phyloP scores from a whole-genome alignment of 2,329 filamentous ascomycete species.

The Botrytis pseudocinerea region DNA sequence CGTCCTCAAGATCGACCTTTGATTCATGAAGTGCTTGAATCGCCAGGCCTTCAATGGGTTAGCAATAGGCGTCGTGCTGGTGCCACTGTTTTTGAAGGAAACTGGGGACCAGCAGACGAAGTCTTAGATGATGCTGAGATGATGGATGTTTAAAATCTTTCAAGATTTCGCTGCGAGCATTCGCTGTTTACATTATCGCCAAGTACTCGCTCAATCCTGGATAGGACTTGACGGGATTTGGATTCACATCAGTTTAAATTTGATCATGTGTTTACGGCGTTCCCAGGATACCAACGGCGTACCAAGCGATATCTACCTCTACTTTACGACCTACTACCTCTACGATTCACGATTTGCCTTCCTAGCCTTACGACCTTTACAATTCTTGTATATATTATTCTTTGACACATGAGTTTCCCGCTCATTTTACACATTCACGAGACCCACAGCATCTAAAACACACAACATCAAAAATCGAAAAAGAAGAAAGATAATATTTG shows the following conservation, averaged over 20 bases:
- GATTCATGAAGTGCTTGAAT: constrained; percentile 70
- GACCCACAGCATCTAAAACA: constrained; percentile 20
- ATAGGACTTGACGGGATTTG: constrained; percentile 38
- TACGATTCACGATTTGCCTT: constrained; percentile 31
- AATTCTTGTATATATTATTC: constrained; percentile 35
- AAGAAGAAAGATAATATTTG: constrained; percentile 6
- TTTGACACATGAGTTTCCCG: constrained; percentile 19
- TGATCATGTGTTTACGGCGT: constrained; percentile 33
- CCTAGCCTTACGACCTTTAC: constrained; percentile 28
- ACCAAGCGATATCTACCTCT: constrained; percentile 23
- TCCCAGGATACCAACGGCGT: constrained; percentile 33
- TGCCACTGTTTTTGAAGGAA: constrained; percentile 94
- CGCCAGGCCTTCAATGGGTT: constrained; percentile 79
- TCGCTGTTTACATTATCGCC: constrained; percentile 26
- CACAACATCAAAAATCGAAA: constrained; percentile 24
- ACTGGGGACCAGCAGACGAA: constrained; percentile 79
- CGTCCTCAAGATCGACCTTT: constrained; percentile 72
- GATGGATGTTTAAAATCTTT: constrained; percentile 40
- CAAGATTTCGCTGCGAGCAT: constrained; percentile 28
- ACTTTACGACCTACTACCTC: constrained; percentile 21
- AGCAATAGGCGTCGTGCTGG: constrained; percentile 74
- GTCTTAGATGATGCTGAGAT: constrained; percentile 44
- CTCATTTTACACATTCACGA: constrained; percentile 39
- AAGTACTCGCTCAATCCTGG: constrained; percentile 36
- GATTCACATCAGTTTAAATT: constrained; percentile 35